These are phyloP conservation scores for Fraxinus anomala DNA, from an alignment of 257 asterid species.

Conservation along the genomic window DNA sequence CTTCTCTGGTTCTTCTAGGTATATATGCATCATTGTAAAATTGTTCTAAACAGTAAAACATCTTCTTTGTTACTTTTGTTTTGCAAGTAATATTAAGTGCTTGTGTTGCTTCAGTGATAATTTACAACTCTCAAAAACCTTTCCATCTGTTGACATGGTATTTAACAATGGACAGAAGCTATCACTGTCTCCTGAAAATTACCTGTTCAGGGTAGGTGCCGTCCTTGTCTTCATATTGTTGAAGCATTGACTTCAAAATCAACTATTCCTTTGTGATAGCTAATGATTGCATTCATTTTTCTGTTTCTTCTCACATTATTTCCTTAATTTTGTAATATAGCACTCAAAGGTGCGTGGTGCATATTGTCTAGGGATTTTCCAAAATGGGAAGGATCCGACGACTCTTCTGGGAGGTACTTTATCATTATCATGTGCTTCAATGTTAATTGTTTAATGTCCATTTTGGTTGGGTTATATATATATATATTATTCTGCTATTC, in stretches of 20 bases:
- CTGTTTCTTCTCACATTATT: conserved; percentile 18
- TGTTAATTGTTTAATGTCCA: background rate
- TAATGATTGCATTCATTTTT: conserved; percentile 19
- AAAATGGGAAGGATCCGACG: conserved; percentile 96
- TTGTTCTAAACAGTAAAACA: conserved; percentile 18
- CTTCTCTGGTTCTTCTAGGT: conserved; percentile 99
- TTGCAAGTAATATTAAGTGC: conserved; percentile 32
- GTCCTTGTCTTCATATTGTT: conserved; percentile 17
- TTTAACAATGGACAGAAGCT: conserved; percentile 84
- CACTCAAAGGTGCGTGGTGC: conserved; percentile 95
- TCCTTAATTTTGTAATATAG: conserved; percentile 39
- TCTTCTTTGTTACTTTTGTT: conserved; percentile 24
- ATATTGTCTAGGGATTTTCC: conserved; percentile 96
- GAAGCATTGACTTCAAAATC: conserved; percentile 10
- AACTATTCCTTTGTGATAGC: background rate
- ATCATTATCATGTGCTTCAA: conserved; percentile 24
- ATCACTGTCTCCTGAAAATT: conserved; percentile 86
- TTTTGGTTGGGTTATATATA: background rate
- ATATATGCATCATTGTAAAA: conserved; percentile 28
- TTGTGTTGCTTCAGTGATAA: conserved; percentile 62
- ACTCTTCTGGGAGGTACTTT: conserved; percentile 93
- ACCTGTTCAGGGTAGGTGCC: conserved; percentile 76
- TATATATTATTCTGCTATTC: background rate
- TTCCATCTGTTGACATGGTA: conserved; percentile 91
- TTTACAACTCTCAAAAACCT: conserved; percentile 64